These are phyloP conservation scores for Diplodia corticola DNA, from an alignment of 2,329 filamentous ascomycete genomes.

Conservation along the genomic window DNA sequence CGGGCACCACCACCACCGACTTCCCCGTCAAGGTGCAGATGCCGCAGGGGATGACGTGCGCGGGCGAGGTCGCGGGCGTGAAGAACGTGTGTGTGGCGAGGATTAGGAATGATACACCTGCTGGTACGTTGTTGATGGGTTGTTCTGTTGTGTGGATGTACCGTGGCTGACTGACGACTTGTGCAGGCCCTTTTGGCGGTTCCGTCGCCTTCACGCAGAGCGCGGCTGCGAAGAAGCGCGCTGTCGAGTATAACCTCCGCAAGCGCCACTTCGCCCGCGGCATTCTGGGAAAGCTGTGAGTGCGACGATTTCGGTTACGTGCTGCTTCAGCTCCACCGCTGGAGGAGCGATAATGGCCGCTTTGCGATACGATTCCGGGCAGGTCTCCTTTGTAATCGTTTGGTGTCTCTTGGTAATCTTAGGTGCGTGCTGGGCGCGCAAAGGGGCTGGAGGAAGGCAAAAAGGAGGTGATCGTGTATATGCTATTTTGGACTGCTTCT, in stretches of 20 bases:
- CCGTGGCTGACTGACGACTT: background rate
- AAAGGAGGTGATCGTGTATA: background rate
- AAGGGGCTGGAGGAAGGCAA: background rate
- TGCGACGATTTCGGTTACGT: background rate
- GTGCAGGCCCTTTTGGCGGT: conserved; percentile 64
- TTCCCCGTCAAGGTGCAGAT: conserved; percentile 67
- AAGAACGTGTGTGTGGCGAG: conserved; percentile 65
- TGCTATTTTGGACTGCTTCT: background rate
- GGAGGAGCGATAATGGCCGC: conserved; percentile 23
- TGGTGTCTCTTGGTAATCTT: background rate
- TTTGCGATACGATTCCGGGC: background rate
- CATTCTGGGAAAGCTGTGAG: conserved; percentile 36
- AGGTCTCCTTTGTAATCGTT: conserved; percentile 20
- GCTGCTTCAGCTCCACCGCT: background rate
- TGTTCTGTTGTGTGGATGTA: no score
- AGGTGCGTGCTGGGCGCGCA: conserved; percentile 19
- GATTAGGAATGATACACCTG: conserved; percentile 61
- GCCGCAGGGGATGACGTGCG: conserved; percentile 67
- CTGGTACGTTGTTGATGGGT: conserved; percentile 29
- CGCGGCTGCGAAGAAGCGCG: conserved; percentile 59
- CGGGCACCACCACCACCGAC: conserved; percentile 60
- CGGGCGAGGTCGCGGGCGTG: conserved; percentile 59
- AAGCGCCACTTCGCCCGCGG: conserved; percentile 41
- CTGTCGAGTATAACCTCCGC: conserved; percentile 55
- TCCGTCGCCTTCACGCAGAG: conserved; percentile 66